phyloP scores from a whole-genome alignment of 345 rosid genomes.

The Aethionema arabicum region DNA sequence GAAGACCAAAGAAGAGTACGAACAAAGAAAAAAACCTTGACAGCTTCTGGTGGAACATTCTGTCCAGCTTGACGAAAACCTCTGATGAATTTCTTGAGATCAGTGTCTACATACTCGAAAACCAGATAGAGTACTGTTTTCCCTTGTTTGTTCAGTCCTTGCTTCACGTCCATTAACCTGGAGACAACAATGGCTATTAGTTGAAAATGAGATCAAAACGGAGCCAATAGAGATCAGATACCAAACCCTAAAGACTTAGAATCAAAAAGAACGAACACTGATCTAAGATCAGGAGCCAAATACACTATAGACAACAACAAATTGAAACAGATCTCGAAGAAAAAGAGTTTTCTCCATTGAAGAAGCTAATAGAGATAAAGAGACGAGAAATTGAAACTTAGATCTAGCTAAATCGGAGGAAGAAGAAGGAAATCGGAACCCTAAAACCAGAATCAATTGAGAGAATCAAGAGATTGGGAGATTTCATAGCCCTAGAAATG shows the following conservation, averaged over 20 bases:
- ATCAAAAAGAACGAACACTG: too few species aligned
- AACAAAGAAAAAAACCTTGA: slow-evolving; percentile 50
- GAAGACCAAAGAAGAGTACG: background rate
- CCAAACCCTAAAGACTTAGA: background rate
- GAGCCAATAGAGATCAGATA: background rate
- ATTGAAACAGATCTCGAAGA: too few species aligned
- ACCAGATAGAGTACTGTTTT: slow-evolving; percentile 88
- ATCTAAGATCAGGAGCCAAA: too few species aligned
- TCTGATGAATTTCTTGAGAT: slow-evolving; percentile 84
- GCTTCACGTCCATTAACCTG: slow-evolving; percentile 91
- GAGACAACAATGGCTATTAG: slow-evolving; percentile 7
- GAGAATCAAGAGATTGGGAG: background rate
- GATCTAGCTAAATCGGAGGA: slow-evolving; percentile 2
- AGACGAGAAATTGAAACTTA: background rate
- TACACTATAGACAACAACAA: too few species aligned
- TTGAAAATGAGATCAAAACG: background rate
- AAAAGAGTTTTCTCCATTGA: background rate
- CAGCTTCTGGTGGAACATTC: slow-evolving; percentile 49
- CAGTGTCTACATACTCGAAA: slow-evolving; percentile 90
- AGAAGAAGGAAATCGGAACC: background rate
- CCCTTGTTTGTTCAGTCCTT: slow-evolving; percentile 86
- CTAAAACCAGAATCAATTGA: background rate
- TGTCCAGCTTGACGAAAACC: slow-evolving; percentile 71
- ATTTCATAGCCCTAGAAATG: background rate
- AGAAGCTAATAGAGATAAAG: background rate